Conservation (phyloP, 495 filamentous ascomycete genomes). For the Podospora tetraspora region DNA sequence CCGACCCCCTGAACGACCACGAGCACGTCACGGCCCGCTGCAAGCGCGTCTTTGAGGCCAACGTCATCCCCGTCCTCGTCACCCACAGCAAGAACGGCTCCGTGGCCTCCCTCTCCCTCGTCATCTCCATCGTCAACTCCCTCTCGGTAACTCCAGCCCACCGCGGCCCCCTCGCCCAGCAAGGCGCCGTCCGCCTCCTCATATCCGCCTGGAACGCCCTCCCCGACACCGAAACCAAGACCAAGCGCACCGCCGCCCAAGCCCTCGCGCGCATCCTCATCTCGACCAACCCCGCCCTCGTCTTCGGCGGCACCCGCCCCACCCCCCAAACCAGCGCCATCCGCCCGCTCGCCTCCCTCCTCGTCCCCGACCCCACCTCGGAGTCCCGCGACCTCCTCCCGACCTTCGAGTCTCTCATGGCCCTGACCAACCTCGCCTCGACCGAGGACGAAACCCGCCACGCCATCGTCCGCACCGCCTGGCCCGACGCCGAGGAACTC, state of each 20-base stretch:
- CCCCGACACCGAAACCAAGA: conserved; percentile 44
- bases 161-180: conserved; percentile 76
- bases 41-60: conserved; percentile 66
- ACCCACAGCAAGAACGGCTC: conserved; percentile 64
- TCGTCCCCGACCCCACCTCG: conserved; percentile 52
- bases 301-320: conserved; percentile 73
- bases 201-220: conserved; percentile 60
- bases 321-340: conserved; percentile 71
- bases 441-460: conserved; percentile 63
- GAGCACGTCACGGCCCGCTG: conserved; percentile 72
- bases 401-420: conserved; percentile 82
- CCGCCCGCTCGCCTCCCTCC: conserved; percentile 67
- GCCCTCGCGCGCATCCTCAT: conserved; percentile 89
- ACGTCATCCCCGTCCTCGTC: conserved; percentile 67
- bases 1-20: conserved; percentile 67
- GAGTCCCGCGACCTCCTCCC: conserved; percentile 78
- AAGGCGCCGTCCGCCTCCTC: conserved; percentile 82
- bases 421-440: conserved; percentile 88
- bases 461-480: conserved; percentile 65
- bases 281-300: conserved; percentile 74
- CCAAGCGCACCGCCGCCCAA: conserved; percentile 65
- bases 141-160: conserved; percentile 65
- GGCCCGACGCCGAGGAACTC: conserved; percentile 72
- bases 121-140: conserved; percentile 69
- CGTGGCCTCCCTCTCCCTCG: conserved; percentile 55